Conservation (phyloP, 305 asterid species). For the Plantago coronopus region DNA sequence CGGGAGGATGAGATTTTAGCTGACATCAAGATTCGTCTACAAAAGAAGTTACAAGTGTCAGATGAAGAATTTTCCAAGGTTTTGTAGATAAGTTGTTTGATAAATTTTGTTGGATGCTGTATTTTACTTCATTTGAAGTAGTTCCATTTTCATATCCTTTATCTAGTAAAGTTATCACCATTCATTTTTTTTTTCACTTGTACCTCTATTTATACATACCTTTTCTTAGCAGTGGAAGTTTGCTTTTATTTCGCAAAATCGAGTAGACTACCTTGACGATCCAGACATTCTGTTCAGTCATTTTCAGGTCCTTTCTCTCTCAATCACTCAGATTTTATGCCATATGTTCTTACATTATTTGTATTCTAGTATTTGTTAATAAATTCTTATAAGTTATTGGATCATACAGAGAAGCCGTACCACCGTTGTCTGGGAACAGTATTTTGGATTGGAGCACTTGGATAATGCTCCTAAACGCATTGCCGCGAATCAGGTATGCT, state of each 20-base stretch:
- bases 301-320: constrained; percentile 7
- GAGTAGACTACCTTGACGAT: constrained; percentile 13
- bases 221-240: constrained; percentile 11
- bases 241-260: constrained; percentile 9
- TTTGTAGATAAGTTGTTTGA: constrained; percentile 1
- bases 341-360: neutral
- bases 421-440: constrained; percentile 59
- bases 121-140: constrained; percentile 2
- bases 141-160: constrained; percentile 1
- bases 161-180: too few relatives aligned
- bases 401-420: constrained; percentile 38
- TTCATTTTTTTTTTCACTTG: neutral
- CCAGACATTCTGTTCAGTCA: constrained; percentile 9
- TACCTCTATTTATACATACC: neutral
- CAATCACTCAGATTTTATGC: neutral
- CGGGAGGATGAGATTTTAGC: constrained; percentile 72
- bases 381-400: constrained; percentile 10
- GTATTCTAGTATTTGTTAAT: neutral
- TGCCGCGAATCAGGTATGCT: constrained; percentile 51
- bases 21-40: constrained; percentile 59
- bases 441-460: constrained; percentile 67
- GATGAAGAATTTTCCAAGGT: constrained; percentile 84
- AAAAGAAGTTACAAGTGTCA: constrained; percentile 71
- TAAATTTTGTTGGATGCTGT: constrained; percentile 6
- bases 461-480: constrained; percentile 53